A percentile compares a stretch with the other conserved stretches of the same genome.
Conservation (phyloP, 148 eudicot genomes). For the Rhododendron mucronatum region DNA sequence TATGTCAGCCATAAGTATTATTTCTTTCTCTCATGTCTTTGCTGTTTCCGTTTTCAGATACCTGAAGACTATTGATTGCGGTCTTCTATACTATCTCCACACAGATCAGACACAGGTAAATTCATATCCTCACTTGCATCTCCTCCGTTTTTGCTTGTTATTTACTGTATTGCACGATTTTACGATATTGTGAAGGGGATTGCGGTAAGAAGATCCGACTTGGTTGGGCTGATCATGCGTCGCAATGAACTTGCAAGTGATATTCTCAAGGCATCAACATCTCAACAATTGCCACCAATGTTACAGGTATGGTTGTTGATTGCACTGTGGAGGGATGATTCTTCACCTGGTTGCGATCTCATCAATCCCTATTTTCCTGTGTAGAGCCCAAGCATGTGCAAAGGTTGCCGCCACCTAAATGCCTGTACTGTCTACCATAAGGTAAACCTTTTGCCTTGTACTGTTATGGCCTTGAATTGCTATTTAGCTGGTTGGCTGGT, state of each 20-base stretch:
- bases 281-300: constrained; percentile 93
- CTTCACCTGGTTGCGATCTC: not conserved
- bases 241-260: constrained; percentile 96
- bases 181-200: constrained; percentile 46
- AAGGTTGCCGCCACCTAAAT: constrained; percentile 79
- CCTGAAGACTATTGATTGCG: constrained; percentile 60
- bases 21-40: constrained; percentile 5
- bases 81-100: constrained; percentile 88
- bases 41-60: constrained; percentile 43
- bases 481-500: not conserved
- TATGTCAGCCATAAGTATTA: not conserved
- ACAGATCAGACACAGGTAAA: constrained; percentile 83
- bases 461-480: not conserved
- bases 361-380: constrained; percentile 10
- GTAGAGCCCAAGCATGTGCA: constrained; percentile 81
- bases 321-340: not conserved
- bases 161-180: constrained; percentile 11
- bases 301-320: constrained; percentile 43
- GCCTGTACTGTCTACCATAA: constrained; percentile 81
- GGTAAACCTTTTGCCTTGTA: constrained; percentile 31
- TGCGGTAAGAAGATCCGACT: constrained; percentile 65
- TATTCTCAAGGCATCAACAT: constrained; percentile 61
- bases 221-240: constrained; percentile 92
- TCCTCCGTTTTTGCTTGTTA: not conserved
- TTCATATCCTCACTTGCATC: constrained; percentile 3